Evolutionary conservation across 139 green algal genomes (phyloP), one percentile per base, ranked within the genome.

Genomic region (Penium margaritaceum): DNA sequence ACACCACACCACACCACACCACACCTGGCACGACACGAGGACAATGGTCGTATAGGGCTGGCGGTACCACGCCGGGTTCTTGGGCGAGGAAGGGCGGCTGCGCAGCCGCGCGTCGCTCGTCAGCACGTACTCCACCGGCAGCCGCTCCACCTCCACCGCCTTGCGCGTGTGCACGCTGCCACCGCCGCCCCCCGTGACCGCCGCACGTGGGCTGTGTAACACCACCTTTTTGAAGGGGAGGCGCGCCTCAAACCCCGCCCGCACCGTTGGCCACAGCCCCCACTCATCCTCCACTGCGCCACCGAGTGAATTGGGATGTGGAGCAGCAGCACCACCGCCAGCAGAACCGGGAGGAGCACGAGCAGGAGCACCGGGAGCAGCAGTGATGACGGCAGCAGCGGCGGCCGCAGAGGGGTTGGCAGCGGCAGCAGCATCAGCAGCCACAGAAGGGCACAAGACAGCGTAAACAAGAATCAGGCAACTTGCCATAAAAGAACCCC

Each of bases 51-150:
- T 19, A 41, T 41, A 74, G 63, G 71, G 71, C 36, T 78, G 62
- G 61, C 71, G 60, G 63, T 77, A 78, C 71, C 71, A 78, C 32
- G 78, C 65, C 32, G 63, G 71, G 19, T 62, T 74, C 38, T 76
- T 78, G 78, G 95, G 95, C 9, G 93, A 84, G 37, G 95, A 78
- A 77, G 87, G 96, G 4, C 96, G 84, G 17, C 74, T 87, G 29
- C 77, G 68, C 72, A 96, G 95, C 66, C 38, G 77, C 86, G 90
- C 91, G 14, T 66, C 70, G 30, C 83, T 78, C 17, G 71, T 67
- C 17, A 34, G 37, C 5, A 78, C 63, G 43, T 78, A 78, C 35
- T 78, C 71, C 3, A 78, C 21, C 29, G 63, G 71, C 36, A 78
- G 71, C 4, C 63, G 82, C 39, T 90, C 83, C n/a, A 89, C 76